Evolutionary conservation across 371 early-diverging fungal species (phyloP).

Genomic region (Mortierella sp.): DNA sequence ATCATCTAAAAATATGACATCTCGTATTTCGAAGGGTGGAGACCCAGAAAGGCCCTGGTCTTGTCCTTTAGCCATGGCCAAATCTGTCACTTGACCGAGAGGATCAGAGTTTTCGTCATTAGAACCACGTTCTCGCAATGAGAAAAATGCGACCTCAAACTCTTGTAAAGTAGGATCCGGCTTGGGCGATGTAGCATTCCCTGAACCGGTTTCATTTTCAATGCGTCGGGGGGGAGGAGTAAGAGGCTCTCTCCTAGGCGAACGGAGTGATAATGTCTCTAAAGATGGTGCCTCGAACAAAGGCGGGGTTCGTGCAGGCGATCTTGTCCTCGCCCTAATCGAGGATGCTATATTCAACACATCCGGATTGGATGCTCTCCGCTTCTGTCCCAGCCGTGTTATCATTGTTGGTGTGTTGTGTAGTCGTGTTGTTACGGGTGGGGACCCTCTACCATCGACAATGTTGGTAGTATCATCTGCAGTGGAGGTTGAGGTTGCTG

Average conservation of each 20-base stretch:
- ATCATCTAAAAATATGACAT: slow-evolving; percentile 12
- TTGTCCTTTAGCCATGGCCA: neutral
- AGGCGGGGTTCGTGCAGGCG: neutral
- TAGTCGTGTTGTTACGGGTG: neutral
- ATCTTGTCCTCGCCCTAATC: neutral
- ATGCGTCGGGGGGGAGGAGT: neutral
- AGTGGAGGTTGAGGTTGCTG: neutral
- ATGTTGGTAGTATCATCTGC: neutral
- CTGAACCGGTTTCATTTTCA: no score
- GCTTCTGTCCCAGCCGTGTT: slow-evolving; percentile 9
- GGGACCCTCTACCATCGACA: neutral
- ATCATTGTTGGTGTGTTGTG: neutral
- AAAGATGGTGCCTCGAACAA: neutral
- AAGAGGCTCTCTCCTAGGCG: neutral
- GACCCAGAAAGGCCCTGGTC: neutral
- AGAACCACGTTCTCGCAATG: slow-evolving; percentile 1
- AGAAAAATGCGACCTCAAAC: neutral
- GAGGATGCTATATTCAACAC: neutral
- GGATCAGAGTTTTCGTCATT: neutral
- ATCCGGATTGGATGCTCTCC: slow-evolving; percentile 6
- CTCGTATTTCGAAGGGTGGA: neutral
- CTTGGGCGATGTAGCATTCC: neutral
- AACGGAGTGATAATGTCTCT: neutral
- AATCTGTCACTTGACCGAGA: neutral
- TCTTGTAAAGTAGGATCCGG: neutral